Conservation (phyloP, 2,329 filamentous ascomycete genomes). For the Apiospora hydei region DNA sequence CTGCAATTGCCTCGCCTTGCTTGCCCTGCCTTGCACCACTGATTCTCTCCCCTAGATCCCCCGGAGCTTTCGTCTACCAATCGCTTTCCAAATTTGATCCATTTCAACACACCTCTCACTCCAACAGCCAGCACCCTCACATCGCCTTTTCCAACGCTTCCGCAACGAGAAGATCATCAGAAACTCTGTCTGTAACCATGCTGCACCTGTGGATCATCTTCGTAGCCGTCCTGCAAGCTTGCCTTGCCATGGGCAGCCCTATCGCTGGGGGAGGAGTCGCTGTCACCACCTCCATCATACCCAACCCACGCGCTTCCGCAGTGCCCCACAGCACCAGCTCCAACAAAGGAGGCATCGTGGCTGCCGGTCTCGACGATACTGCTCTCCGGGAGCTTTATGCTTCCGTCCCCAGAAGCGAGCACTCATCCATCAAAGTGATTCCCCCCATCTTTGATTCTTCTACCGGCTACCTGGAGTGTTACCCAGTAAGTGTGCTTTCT, state of each 20-base stretch:
- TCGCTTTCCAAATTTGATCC: background rate
- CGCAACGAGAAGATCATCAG: background rate
- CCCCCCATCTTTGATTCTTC: background rate
- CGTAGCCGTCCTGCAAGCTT: background rate
- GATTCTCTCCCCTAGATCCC: background rate
- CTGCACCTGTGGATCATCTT: background rate
- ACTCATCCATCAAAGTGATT: background rate
- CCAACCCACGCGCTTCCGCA: constrained; percentile 1
- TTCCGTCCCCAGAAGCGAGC: background rate
- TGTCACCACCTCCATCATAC: background rate
- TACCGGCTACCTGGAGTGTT: background rate
- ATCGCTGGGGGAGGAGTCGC: background rate
- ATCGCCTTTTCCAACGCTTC: background rate
- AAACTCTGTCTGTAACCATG: background rate
- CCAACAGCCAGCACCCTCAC: background rate
- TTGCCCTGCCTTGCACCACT: background rate
- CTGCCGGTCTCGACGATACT: background rate
- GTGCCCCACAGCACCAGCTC: background rate
- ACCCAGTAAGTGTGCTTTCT: background rate
- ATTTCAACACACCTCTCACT: background rate
- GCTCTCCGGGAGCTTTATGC: background rate
- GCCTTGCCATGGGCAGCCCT: background rate
- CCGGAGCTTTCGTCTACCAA: background rate
- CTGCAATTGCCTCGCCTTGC: background rate
- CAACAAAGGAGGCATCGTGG: background rate